Evolutionary conservation across 2,329 filamentous ascomycete species (phyloP).

Genomic region (Fragosphaeria purpurea): DNA sequence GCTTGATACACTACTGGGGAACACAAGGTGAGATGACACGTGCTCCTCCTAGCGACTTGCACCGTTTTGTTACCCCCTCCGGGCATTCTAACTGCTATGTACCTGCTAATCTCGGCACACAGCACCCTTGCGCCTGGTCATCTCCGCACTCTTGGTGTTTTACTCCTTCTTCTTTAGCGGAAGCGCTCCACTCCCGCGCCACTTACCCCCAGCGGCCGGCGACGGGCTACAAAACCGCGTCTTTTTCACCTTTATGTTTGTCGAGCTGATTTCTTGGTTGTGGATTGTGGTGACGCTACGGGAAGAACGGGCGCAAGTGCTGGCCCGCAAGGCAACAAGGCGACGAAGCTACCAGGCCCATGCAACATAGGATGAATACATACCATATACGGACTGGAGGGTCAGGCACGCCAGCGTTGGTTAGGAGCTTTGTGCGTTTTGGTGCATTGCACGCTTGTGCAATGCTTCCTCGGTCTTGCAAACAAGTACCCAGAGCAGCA

Average conservation of each 20-base stretch:
- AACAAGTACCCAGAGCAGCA: too few relatives aligned
- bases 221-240: conserved; percentile 73
- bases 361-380: background rate
- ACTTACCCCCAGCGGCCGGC: conserved; percentile 35
- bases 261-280: conserved; percentile 80
- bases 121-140: conserved; percentile 55
- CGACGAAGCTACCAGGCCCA: conserved; percentile 12
- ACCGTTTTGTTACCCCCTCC: conserved; percentile 13
- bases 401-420: too few relatives aligned
- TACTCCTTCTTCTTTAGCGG: conserved; percentile 56
- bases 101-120: conserved; percentile 11
- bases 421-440: background rate
- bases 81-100: background rate
- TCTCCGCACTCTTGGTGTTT: conserved; percentile 50
- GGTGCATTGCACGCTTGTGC: background rate
- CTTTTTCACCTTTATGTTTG: conserved; percentile 73
- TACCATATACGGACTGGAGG: too few relatives aligned
- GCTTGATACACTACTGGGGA: conserved; percentile 53
- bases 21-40: conserved; percentile 48
- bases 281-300: conserved; percentile 67
- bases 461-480: too few relatives aligned
- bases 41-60: too few relatives aligned
- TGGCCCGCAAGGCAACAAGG: conserved; percentile 28
- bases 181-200: conserved; percentile 35
- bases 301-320: conserved; percentile 46